A percentile compares a stretch with the other conserved stretches of the same genome.
phyloP scores from a whole-genome alignment of 2,329 filamentous ascomycete genomes.

The Rhytidhysteron rufulum region DNA sequence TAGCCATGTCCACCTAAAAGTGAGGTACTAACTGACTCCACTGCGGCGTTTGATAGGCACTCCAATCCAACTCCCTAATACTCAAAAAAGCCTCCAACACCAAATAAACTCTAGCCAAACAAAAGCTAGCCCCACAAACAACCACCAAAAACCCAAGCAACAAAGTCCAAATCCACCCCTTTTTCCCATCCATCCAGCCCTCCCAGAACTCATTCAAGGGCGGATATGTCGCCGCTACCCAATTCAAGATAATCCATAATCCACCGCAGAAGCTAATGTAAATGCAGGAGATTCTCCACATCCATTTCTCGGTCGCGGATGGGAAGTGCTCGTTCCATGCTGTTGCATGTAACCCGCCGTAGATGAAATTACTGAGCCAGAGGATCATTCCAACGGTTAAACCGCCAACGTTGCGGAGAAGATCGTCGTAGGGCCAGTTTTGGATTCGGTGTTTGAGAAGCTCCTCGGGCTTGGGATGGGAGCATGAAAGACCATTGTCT shows the following conservation, averaged over 20 bases:
- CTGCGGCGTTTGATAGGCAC: conserved; percentile 12
- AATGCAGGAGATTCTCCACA: conserved; percentile 15
- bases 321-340: conserved; percentile 20
- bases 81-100: conserved; percentile 17
- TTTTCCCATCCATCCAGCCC: conserved; percentile 8
- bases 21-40: conserved; percentile 18
- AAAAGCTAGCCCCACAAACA: conserved; percentile 9
- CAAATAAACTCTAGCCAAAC: conserved; percentile 13
- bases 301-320: conserved; percentile 9
- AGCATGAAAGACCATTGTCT: not conserved
- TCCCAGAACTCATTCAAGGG: conserved; percentile 11
- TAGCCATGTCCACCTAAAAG: too few species aligned
- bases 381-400: conserved; percentile 13
- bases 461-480: conserved; percentile 4
- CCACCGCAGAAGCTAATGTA: conserved; percentile 16
- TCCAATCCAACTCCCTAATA: conserved; percentile 11
- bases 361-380: conserved; percentile 15
- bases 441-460: conserved; percentile 6
- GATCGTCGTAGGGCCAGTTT: conserved; percentile 19
- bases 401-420: conserved; percentile 13
- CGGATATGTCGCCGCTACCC: conserved; percentile 10
- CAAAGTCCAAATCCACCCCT: conserved; percentile 1
- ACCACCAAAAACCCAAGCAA: conserved; percentile 4
- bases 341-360: conserved; percentile 18
- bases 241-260: conserved; percentile 14